Evolutionary conservation across 2,329 filamentous ascomycete genomes (phyloP).

Genomic region (Aspergillus japonicus): DNA sequence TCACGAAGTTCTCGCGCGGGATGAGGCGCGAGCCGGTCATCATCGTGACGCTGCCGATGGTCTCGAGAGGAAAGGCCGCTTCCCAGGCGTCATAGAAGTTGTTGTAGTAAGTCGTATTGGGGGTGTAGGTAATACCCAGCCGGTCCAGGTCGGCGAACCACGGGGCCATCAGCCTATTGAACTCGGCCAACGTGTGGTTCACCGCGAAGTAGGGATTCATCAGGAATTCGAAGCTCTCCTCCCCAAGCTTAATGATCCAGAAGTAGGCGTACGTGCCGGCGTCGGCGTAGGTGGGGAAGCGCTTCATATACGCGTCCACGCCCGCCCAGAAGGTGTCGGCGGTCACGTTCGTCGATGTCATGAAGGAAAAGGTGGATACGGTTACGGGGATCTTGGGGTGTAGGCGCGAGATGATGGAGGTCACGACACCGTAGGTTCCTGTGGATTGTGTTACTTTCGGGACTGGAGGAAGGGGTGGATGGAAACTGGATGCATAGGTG

Average conservation of each 20-base stretch:
- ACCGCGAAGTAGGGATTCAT: constrained; percentile 31
- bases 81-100: constrained; percentile 30
- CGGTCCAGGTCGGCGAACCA: constrained; percentile 27
- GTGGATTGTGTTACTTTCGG: background rate
- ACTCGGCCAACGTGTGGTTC: constrained; percentile 29
- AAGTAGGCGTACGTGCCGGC: constrained; percentile 36
- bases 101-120: constrained; percentile 28
- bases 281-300: constrained; percentile 27
- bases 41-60: constrained; percentile 20
- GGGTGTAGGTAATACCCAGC: constrained; percentile 25
- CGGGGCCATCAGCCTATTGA: constrained; percentile 26
- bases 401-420: constrained; percentile 28
- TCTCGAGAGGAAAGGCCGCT: constrained; percentile 29
- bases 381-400: constrained; percentile 29
- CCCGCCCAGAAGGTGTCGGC: constrained; percentile 30
- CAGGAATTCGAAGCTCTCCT: constrained; percentile 31
- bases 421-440: constrained; percentile 35
- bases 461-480: background rate
- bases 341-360: constrained; percentile 22
- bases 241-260: constrained; percentile 25
- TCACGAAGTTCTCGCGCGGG: constrained; percentile 35
- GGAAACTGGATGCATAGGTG: background rate
- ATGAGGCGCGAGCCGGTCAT: constrained; percentile 36
- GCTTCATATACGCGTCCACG: constrained; percentile 28
- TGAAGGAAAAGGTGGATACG: constrained; percentile 29